These are phyloP conservation scores for Cryptococcus sp. DNA, from an alignment of 1,284 basidiomycete species.

Conservation along the genomic window DNA sequence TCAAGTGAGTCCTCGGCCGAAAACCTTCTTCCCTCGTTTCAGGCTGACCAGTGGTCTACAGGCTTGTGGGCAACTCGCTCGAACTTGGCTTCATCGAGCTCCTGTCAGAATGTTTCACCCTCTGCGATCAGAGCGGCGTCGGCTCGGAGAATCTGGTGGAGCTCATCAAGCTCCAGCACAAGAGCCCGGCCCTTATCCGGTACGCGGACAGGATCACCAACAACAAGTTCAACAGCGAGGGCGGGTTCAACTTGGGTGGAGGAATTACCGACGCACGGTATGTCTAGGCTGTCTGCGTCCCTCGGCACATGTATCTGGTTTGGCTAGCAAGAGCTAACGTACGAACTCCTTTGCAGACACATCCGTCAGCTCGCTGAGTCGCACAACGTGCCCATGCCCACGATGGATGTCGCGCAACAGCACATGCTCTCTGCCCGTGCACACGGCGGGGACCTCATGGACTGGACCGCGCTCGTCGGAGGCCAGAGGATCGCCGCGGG, in stretches of 20 bases:
- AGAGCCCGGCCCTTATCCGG: slow-evolving; percentile 28
- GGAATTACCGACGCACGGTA: slow-evolving; percentile 77
- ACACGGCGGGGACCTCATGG: slow-evolving; percentile 46
- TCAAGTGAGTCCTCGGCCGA: slow-evolving; percentile 63
- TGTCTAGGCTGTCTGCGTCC: slow-evolving; percentile 23
- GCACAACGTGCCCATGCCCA: slow-evolving; percentile 74
- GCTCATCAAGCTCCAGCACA: slow-evolving; percentile 57
- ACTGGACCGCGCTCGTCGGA: slow-evolving; percentile 50
- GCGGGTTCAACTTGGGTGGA: slow-evolving; percentile 81
- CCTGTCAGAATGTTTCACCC: slow-evolving; percentile 73
- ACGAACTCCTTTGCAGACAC: slow-evolving; percentile 30
- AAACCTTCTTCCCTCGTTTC: not conserved
- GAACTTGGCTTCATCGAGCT: slow-evolving; percentile 62
- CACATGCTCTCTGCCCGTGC: slow-evolving; percentile 75
- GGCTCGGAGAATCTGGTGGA: slow-evolving; percentile 58
- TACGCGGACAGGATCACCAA: slow-evolving; percentile 35
- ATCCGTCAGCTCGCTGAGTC: slow-evolving; percentile 55
- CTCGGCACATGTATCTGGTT: no score
- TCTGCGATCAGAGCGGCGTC: slow-evolving; percentile 80
- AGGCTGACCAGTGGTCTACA: slow-evolving; percentile 12
- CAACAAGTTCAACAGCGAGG: slow-evolving; percentile 68
- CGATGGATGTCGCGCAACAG: slow-evolving; percentile 67
- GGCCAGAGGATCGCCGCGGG: slow-evolving; percentile 49
- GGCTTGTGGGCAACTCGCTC: slow-evolving; percentile 46
- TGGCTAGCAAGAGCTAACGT: not conserved